Base-by-base conservation (phyloP, 2,329 filamentous ascomycete species). In the Epichloe bromicola region DNA sequence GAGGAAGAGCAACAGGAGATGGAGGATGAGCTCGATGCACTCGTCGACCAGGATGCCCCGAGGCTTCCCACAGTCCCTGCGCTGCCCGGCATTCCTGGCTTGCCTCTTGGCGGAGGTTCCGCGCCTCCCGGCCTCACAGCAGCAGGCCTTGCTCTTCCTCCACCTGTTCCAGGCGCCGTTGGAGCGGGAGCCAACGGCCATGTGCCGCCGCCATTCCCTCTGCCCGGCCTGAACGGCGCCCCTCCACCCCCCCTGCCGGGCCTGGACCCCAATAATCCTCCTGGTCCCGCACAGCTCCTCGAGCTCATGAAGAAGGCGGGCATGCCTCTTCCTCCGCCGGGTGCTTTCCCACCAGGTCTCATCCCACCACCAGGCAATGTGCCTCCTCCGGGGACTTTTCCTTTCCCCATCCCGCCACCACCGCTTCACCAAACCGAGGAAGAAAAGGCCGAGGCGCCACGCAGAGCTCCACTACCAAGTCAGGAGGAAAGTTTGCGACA, bases 1-100 rank as follows among this genome's bases (percentile, higher is more conserved):
- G 90, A 95, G 60, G 89, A 96, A 60, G 93, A 97, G 65, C 89
- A 96, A 63, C 87, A 91, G 63, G 90, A 97, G 66, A 75, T 86
- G 53, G 88, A 96, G 65, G 93, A 97, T 63, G 93, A 97, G 68
- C 85, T 86, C 58, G 91, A 97, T 57, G 90, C 88, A 2, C 75
- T 97, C 43, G 84, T 94, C 49, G 93, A 98, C 61, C 93, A 98
- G 65, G 67, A 88, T 85, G 78, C 85, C 78, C 19, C 68, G 33
- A 80, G 78, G 4, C 55, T 59, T 4, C 67, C 76, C 19, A 67
- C 67, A 19, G 64, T 78, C 8, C 63, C 78, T 66, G 61, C 70
- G 48, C 62, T 79, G 63, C 70, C 78, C 3, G 74, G 77, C 30
- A 77, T 86, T 51, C 83, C 82, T 4, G 86, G 80, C 33, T 71